Conservation (phyloP, 2,329 filamentous ascomycete genomes). For the Coccinonectria pachysandricola region DNA sequence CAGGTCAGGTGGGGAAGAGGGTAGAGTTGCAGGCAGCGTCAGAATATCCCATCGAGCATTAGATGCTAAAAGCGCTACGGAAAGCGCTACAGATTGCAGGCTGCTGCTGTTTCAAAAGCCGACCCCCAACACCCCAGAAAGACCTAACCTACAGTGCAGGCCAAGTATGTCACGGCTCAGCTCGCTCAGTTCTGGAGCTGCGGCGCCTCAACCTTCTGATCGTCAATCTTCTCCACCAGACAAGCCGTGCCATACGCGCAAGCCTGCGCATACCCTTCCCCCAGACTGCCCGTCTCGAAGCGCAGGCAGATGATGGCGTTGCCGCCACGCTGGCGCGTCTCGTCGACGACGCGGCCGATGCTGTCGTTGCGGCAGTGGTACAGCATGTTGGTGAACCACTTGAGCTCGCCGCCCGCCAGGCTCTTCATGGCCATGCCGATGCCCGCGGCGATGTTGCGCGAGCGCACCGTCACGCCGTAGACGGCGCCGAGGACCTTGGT, state of each 20-base stretch:
- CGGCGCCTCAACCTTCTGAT: constrained; percentile 13
- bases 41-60: too few species aligned
- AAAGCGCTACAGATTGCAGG: too few species aligned
- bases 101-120: too few species aligned
- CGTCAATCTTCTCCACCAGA: constrained; percentile 45
- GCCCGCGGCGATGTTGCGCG: constrained; percentile 47
- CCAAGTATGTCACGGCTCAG: too few species aligned
- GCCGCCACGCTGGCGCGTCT: constrained; percentile 46
- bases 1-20: too few species aligned
- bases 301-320: constrained; percentile 50
- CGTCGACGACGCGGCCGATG: constrained; percentile 43
- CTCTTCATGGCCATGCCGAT: constrained; percentile 47
- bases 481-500: constrained; percentile 47
- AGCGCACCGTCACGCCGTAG: constrained; percentile 46
- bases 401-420: constrained; percentile 47
- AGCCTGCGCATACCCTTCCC: constrained; percentile 46
- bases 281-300: constrained; percentile 46
- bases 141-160: too few species aligned
- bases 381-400: constrained; percentile 48
- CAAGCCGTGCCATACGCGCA: constrained; percentile 52
- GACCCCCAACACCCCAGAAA: too few species aligned
- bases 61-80: too few species aligned
- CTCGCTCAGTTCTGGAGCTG: too few species aligned
- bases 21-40: too few species aligned
- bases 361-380: constrained; percentile 50